Conservation (phyloP, 2,329 filamentous ascomycete species). For the Aspergillus quadrilineatus region DNA sequence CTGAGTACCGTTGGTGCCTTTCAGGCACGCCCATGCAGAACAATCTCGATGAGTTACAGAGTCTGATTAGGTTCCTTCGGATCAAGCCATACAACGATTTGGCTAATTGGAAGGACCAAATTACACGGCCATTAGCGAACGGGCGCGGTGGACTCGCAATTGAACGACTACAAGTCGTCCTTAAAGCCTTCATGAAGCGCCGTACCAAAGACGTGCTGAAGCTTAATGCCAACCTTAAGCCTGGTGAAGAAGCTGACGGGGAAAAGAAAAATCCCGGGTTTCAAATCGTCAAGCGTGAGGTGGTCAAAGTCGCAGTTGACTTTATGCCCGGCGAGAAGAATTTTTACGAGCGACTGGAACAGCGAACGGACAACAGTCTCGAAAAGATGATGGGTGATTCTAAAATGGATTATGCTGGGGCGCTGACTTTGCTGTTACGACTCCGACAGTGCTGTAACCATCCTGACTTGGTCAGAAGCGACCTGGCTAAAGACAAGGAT, state of each 20-base stretch:
- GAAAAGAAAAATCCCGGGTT: conserved; percentile 61
- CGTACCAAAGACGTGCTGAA: conserved; percentile 96
- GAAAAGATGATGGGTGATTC: conserved; percentile 81
- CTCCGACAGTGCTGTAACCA: conserved; percentile 94
- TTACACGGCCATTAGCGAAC: conserved; percentile 84
- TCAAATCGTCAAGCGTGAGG: conserved; percentile 86
- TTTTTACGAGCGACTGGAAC: conserved; percentile 83
- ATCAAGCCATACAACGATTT: conserved; percentile 90
- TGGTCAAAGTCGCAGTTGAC: conserved; percentile 74
- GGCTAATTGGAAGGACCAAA: conserved; percentile 84
- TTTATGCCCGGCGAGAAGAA: conserved; percentile 77
- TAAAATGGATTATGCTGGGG: conserved; percentile 86
- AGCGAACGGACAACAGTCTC: conserved; percentile 80
- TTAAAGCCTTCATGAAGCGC: conserved; percentile 97
- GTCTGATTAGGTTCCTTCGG: conserved; percentile 84
- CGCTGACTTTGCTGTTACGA: conserved; percentile 85
- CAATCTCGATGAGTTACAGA: conserved; percentile 94
- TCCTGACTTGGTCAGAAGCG: conserved; percentile 79
- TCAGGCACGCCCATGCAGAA: conserved; percentile 98
- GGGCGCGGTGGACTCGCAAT: conserved; percentile 88
- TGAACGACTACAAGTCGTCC: conserved; percentile 74
- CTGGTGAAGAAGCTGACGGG: conserved; percentile 60
- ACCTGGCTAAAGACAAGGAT: conserved; percentile 84
- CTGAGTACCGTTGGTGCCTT: conserved; percentile 92
- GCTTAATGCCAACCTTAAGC: conserved; percentile 75